phyloP scores from a whole-genome alignment of 139 green algal genomes.

The Spirogloea muscicola region DNA sequence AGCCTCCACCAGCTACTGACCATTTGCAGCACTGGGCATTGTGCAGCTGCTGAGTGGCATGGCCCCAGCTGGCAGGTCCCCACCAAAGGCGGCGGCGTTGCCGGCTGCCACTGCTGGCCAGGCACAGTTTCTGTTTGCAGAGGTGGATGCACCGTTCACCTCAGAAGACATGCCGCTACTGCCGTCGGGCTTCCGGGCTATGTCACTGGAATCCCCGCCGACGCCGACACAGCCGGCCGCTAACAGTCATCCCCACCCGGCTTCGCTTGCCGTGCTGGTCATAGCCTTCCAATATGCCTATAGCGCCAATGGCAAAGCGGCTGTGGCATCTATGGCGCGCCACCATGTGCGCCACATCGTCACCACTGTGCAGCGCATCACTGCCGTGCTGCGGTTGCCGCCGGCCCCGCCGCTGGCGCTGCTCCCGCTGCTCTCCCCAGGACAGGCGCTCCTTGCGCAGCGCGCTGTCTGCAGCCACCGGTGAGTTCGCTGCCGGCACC shows the following conservation, averaged over 20 bases:
- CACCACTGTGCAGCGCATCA: conserved; percentile 18
- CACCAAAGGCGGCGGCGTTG: no score
- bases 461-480: no score
- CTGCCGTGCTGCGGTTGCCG: no score
- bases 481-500: no score
- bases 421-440: no score
- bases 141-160: conserved; percentile 34
- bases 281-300: conserved; percentile 45
- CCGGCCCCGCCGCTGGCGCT: no score
- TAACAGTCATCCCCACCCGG: not conserved
- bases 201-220: conserved; percentile 16
- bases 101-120: no score
- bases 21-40: no score
- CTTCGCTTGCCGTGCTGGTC: conserved; percentile 29
- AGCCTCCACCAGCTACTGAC: no score
- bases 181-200: conserved; percentile 42
- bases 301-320: conserved; percentile 8
- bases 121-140: conserved; percentile 42
- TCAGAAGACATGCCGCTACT: conserved; percentile 30
- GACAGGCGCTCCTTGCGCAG: no score
- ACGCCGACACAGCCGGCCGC: not conserved
- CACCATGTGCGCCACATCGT: conserved; percentile 38
- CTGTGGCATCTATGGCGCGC: conserved; percentile 21
- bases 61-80: no score
- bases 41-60: conserved; percentile 37